phyloP scores from a whole-genome alignment of 2,329 filamentous ascomycete species.

The Pseudogymnoascus sp. region DNA sequence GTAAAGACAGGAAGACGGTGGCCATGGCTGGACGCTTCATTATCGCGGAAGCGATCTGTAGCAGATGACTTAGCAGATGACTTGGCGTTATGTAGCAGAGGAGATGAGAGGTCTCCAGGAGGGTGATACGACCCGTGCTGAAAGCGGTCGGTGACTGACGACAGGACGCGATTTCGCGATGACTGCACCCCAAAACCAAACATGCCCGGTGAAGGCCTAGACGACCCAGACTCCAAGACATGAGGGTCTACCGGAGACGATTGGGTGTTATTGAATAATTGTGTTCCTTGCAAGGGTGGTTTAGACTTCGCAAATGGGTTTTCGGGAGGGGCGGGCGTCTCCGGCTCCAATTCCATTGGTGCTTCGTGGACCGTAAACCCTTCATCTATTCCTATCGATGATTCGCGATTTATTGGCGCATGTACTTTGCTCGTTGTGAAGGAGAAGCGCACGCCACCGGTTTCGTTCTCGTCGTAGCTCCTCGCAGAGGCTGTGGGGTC shows the following conservation, averaged over 20 bases:
- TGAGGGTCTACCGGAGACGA: neutral
- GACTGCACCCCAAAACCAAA: neutral
- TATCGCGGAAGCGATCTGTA: neutral
- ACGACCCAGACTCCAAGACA: neutral
- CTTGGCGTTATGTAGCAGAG: neutral
- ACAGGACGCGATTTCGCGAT: neutral
- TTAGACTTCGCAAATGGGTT: conserved; percentile 7
- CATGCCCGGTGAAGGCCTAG: conserved; percentile 6
- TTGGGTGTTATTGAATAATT: conserved; percentile 1
- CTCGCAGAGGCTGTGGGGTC: neutral
- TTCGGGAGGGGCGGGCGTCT: neutral
- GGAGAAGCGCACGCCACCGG: neutral
- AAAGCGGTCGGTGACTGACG: neutral
- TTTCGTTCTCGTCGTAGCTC: conserved; percentile 3
- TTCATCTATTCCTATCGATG: neutral
- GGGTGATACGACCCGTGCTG: neutral
- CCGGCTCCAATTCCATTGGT: neutral
- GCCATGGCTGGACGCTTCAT: neutral
- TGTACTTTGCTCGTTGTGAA: conserved; percentile 1
- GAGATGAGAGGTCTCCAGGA: neutral
- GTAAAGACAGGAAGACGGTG: neutral
- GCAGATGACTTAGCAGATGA: neutral
- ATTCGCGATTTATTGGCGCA: neutral
- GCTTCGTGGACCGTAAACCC: neutral
- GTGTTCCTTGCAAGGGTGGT: neutral